Evolutionary conservation across 148 eudicot genomes (phyloP).

Genomic region (Rheum nobile): DNA sequence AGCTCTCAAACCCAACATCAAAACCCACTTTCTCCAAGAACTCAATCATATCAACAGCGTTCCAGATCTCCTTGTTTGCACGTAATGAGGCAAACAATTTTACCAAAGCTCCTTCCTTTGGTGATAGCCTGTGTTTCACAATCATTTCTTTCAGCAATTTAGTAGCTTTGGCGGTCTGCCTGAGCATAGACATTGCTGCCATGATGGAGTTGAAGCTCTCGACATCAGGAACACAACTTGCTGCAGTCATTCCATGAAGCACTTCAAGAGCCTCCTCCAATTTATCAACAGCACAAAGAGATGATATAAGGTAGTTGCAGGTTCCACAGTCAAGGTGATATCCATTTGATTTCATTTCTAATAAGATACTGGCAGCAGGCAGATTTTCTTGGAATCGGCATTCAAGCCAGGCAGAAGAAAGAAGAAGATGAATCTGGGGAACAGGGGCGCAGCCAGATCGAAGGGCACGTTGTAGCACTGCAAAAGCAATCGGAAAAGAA

Average conservation of each 20-base stretch:
- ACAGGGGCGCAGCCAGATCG: constrained; percentile 70
- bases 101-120: constrained; percentile 44
- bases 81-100: constrained; percentile 35
- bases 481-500: constrained; percentile 62
- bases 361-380: constrained; percentile 32
- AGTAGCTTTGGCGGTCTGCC: constrained; percentile 29
- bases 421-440: constrained; percentile 51
- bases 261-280: constrained; percentile 55
- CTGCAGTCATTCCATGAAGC: constrained; percentile 44
- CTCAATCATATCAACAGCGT: constrained; percentile 58
- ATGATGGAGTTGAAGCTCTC: constrained; percentile 57
- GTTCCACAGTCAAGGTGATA: constrained; percentile 65
- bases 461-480: constrained; percentile 52
- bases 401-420: constrained; percentile 59
- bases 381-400: constrained; percentile 19
- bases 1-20: constrained; percentile 56
- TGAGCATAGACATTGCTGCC: constrained; percentile 36
- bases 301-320: constrained; percentile 62
- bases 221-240: constrained; percentile 50
- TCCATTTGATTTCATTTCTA: constrained; percentile 57
- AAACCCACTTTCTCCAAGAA: constrained; percentile 34
- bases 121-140: constrained; percentile 33
- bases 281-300: constrained; percentile 67
- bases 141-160: constrained; percentile 60
- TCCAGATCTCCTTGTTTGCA: constrained; percentile 55